These are phyloP conservation scores for Pestalotiopsis sp. DNA, from an alignment of 2,329 filamentous ascomycete genomes.

Conservation along the genomic window DNA sequence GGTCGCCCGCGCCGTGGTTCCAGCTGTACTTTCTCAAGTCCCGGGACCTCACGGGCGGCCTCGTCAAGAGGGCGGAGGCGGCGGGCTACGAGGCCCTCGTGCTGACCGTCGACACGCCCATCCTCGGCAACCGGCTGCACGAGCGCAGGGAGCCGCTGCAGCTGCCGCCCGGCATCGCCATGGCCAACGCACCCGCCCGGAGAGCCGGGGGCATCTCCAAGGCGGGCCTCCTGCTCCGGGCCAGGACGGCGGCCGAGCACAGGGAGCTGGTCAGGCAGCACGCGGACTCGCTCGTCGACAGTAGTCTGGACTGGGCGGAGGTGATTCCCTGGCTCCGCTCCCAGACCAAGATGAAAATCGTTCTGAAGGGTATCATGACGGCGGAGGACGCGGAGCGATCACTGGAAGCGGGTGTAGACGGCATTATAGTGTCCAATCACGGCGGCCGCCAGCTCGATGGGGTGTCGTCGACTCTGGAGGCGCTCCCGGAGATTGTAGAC, in stretches of 20 bases:
- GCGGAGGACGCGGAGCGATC: slow-evolving; percentile 42
- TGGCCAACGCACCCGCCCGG: slow-evolving; percentile 7
- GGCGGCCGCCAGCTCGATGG: slow-evolving; percentile 49
- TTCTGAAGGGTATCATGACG: slow-evolving; percentile 27
- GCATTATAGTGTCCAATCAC: slow-evolving; percentile 47
- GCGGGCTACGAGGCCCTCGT: slow-evolving; percentile 55
- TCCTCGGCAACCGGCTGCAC: slow-evolving; percentile 51
- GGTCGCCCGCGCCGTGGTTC: background rate
- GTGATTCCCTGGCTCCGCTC: slow-evolving; percentile 53
- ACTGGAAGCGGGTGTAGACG: slow-evolving; percentile 37
- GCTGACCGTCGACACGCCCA: slow-evolving; percentile 53
- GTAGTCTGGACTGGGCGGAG: slow-evolving; percentile 44
- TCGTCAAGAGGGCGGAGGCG: slow-evolving; percentile 39
- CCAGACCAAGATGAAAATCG: slow-evolving; percentile 51
- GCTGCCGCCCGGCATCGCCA: slow-evolving; percentile 36
- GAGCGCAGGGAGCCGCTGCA: slow-evolving; percentile 53
- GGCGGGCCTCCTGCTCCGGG: background rate
- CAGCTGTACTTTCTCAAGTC: slow-evolving; percentile 56
- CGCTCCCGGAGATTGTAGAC: slow-evolving; percentile 44
- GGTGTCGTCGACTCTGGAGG: slow-evolving; percentile 46
- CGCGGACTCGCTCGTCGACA: slow-evolving; percentile 13
- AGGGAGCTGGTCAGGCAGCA: slow-evolving; percentile 2
- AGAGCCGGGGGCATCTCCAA: background rate
- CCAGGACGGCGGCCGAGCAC: background rate
- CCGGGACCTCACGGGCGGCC: slow-evolving; percentile 41